These are phyloP conservation scores for Aspergillus eucalypticola DNA, from an alignment of 2,329 filamentous ascomycete species.

Conservation along the genomic window DNA sequence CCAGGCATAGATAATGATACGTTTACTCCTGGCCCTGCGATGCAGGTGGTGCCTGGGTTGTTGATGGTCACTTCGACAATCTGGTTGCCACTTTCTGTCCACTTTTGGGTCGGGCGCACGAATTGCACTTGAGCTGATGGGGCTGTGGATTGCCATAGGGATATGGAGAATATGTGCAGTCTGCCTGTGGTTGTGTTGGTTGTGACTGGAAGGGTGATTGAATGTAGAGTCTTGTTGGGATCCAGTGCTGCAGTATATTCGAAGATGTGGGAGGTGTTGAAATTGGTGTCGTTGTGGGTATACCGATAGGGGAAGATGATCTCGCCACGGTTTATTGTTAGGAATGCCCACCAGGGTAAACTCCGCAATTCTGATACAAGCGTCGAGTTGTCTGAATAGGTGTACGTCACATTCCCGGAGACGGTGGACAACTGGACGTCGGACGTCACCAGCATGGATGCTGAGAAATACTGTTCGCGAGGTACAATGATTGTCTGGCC, in stretches of 20 bases:
- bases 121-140: neutral
- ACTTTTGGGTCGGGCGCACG: conserved; percentile 1
- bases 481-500: neutral
- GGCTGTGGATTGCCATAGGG: neutral
- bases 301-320: conserved; percentile 6
- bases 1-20: neutral
- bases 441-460: neutral
- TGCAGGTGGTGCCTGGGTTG: neutral
- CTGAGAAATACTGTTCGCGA: neutral
- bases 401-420: conserved; percentile 2
- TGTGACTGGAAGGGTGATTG: neutral
- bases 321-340: conserved; percentile 5
- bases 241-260: conserved; percentile 1
- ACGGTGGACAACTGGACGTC: neutral
- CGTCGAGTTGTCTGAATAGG: neutral
- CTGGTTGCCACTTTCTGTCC: conserved; percentile 3
- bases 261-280: conserved; percentile 8
- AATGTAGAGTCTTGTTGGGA: neutral
- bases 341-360: conserved; percentile 2
- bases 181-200: neutral
- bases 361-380: neutral
- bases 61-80: conserved; percentile 1
- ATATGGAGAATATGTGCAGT: neutral
- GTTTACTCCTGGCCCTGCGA: neutral
- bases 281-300: neutral